These are phyloP conservation scores for Nephelium lappaceum DNA, from an alignment of 345 rosid species.

Conservation along the genomic window DNA sequence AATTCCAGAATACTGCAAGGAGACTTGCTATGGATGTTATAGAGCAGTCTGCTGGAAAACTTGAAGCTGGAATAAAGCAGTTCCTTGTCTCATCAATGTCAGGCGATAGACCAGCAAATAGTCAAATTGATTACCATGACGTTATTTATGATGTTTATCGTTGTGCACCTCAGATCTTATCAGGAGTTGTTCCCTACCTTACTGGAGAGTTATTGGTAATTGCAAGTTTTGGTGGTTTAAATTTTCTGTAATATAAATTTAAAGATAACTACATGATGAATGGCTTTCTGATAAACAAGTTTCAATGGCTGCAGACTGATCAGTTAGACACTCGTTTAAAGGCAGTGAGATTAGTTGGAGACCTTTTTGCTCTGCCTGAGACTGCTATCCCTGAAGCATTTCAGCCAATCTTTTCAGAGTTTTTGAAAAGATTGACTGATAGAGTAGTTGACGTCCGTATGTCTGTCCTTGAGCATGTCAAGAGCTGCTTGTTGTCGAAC, in stretches of 20 bases:
- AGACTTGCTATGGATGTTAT: conserved; percentile 90
- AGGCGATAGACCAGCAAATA: conserved; percentile 60
- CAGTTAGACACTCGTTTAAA: conserved; percentile 81
- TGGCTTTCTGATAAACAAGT: conserved; percentile 28
- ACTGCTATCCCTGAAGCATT: conserved; percentile 63
- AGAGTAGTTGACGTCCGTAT: conserved; percentile 84
- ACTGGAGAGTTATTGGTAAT: conserved; percentile 96
- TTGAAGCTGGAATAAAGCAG: conserved; percentile 88
- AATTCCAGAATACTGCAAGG: conserved; percentile 74
- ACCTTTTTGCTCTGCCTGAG: conserved; percentile 81
- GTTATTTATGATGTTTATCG: conserved; percentile 79
- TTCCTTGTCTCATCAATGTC: conserved; percentile 87
- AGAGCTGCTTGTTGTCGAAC: conserved; percentile 73
- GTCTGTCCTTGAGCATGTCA: conserved; percentile 87
- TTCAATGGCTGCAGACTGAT: conserved; percentile 69
- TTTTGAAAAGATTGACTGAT: conserved; percentile 91
- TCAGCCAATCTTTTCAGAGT: conserved; percentile 84
- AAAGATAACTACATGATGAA: not conserved
- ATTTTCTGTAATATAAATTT: conserved; percentile 8
- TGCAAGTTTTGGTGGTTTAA: conserved; percentile 8
- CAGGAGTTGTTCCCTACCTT: conserved; percentile 87
- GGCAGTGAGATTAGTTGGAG: conserved; percentile 89
- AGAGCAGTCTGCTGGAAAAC: conserved; percentile 78
- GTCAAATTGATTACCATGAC: conserved; percentile 83
- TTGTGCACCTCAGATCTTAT: conserved; percentile 84